Percentiles rank a stretch among this genome's conserved stretches.
These are phyloP conservation scores for Hanseniaspora sp. DNA, from an alignment of 1,139 yeast species.

Conservation along the genomic window DNA sequence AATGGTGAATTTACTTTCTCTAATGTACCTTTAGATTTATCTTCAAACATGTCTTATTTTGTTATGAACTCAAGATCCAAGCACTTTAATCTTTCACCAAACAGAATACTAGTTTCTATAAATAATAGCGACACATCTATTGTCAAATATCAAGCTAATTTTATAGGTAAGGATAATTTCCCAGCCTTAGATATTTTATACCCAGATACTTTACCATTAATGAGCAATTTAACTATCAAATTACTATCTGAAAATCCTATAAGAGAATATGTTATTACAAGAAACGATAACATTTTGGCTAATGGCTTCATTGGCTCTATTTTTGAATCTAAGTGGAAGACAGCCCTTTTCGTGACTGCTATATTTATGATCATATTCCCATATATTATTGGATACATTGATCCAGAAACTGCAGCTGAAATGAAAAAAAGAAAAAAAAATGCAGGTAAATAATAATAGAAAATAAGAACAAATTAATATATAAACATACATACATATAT, in stretches of 20 bases:
- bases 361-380: constrained; percentile 28
- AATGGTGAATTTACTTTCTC: constrained; percentile 26
- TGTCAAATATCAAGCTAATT: constrained; percentile 24
- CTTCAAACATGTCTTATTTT: constrained; percentile 25
- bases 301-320: constrained; percentile 31
- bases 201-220: constrained; percentile 25
- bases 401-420: constrained; percentile 32
- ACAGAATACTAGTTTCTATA: constrained; percentile 26
- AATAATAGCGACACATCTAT: constrained; percentile 21
- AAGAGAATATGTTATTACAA: constrained; percentile 28
- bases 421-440: constrained; percentile 28
- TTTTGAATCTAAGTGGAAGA: constrained; percentile 31
- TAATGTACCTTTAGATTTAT: constrained; percentile 24
- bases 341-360: constrained; percentile 25
- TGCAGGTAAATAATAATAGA: constrained; percentile 23
- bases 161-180: constrained; percentile 29
- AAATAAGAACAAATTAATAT: constrained; percentile 17
- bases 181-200: constrained; percentile 26
- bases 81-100: constrained; percentile 28
- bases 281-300: constrained; percentile 28
- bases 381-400: constrained; percentile 30
- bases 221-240: constrained; percentile 24
- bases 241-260: constrained; percentile 26
- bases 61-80: constrained; percentile 25
- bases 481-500: not conserved